phyloP scores from a whole-genome alignment of 306 rosid genomes.

The Erythrophleum fordii region DNA sequence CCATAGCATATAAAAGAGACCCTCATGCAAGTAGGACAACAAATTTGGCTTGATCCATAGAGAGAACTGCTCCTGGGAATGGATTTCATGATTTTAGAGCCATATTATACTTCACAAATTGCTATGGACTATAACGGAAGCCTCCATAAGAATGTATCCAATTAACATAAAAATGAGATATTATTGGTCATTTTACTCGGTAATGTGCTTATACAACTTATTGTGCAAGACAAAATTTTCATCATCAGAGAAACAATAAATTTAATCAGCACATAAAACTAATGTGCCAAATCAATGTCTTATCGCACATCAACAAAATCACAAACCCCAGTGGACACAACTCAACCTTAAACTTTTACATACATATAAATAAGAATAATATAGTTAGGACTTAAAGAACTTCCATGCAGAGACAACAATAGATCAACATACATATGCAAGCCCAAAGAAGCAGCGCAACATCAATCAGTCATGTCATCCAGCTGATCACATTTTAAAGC shows the following conservation, averaged over 20 bases:
- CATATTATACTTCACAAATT: too few species aligned
- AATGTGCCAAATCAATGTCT: too few species aligned
- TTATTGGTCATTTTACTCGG: background rate
- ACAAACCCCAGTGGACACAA: too few species aligned
- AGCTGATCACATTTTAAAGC: constrained; percentile 25
- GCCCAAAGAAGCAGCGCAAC: constrained; percentile 11
- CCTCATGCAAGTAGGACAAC: background rate
- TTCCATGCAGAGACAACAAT: background rate
- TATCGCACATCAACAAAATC: too few species aligned
- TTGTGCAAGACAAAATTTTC: background rate
- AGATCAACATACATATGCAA: constrained; percentile 11
- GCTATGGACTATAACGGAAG: background rate
- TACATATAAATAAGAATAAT: too few species aligned
- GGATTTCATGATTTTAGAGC: background rate
- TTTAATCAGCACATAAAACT: background rate
- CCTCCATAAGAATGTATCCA: background rate
- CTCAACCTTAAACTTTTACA: too few species aligned
- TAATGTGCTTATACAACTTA: background rate
- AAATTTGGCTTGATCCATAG: background rate
- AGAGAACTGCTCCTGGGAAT: background rate
- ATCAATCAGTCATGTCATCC: background rate
- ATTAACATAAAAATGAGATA: background rate
- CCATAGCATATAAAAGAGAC: background rate
- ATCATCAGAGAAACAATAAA: background rate
- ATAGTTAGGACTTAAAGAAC: background rate